Base-by-base conservation (phyloP, 2,329 filamentous ascomycete species). In the Neonectria coccinea region DNA sequence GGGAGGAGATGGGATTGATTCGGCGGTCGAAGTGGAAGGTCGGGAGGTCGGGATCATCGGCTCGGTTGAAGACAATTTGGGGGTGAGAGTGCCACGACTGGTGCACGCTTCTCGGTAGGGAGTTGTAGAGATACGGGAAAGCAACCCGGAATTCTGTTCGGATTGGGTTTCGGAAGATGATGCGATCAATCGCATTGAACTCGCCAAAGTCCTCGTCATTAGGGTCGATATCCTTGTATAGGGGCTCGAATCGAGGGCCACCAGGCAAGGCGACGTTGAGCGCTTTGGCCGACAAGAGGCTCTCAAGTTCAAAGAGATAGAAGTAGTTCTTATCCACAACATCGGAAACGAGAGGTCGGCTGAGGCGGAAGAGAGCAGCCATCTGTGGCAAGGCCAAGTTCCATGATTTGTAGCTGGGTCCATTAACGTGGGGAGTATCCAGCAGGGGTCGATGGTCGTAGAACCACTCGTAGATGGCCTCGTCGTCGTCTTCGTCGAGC, bases 201-300 rank as follows among this genome's bases (percentile, higher is more conserved):
- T 99, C 96, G 80, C 96, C 96, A 80, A 99, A 99, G 76, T 99
- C 96, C 79, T 99, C 96, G 72, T 98, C 95, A 73, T 99, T 99
- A 2, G 96, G 96, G 78, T 99, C 94, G 66, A 99, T 94, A 74
- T 99, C 96, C 81, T 99, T 99, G 85, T 97, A 99, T 20, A 99
- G 79, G 25, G 96, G 96, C 80, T 99, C 96, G 69, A 99, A 99
- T 31, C 96, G 90, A 66, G 96, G 96, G 10, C 96, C 97, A 77
- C 96, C 96, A n/a, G 96, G 96, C 59, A 99, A 93, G 10, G 97
- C 95, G 56, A 99, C 95, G 72, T 99, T 99, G 47, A 99, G 84
- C 1, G 96, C 96, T 80, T 99, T 99, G 36, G 96, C 95, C 25
- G 96, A 97, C 71, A 97, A 87, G 77, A 99, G 97, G 74, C 93